phyloP scores from a whole-genome alignment of 2,329 filamentous ascomycete species.

The Nannizzia gypsea region DNA sequence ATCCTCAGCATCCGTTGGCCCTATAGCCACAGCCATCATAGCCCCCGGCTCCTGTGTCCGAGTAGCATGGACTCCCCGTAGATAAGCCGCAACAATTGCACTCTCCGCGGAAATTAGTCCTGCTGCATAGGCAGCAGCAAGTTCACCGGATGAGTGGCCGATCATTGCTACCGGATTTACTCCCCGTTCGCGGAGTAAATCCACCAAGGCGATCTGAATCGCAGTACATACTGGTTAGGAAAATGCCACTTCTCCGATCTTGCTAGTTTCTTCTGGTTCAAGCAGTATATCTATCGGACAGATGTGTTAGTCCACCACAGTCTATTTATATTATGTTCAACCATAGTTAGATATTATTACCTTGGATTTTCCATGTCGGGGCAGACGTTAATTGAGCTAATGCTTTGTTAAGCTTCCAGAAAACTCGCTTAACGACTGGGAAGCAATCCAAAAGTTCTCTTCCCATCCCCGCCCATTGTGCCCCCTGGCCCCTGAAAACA shows the following conservation, averaged over 20 bases:
- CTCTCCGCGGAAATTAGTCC: conserved; percentile 14
- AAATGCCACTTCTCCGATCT: conserved; percentile 20
- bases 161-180: conserved; percentile 19
- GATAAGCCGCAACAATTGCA: conserved; percentile 14
- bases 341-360: too few species aligned
- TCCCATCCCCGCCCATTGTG: conserved; percentile 13
- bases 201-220: conserved; percentile 23
- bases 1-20: not conserved
- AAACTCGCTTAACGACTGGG: not conserved
- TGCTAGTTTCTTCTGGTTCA: not conserved
- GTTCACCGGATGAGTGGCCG: conserved; percentile 25
- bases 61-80: conserved; percentile 11
- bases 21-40: conserved; percentile 13
- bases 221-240: conserved; percentile 23
- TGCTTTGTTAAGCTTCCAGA: not conserved
- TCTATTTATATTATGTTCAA: not conserved
- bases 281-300: not conserved
- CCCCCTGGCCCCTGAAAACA: conserved; percentile 15
- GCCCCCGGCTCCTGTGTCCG: not conserved
- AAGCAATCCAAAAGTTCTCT: not conserved
- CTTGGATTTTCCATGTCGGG: not conserved
- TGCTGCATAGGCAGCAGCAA: conserved; percentile 24
- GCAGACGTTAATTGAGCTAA: not conserved
- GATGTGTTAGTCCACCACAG: not conserved
- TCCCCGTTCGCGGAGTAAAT: conserved; percentile 20